Percentiles rank a stretch among this genome's conserved stretches.
phyloP scores from a whole-genome alignment of 2,329 filamentous ascomycete genomes.

The Neopestalotiopsis sp. region DNA sequence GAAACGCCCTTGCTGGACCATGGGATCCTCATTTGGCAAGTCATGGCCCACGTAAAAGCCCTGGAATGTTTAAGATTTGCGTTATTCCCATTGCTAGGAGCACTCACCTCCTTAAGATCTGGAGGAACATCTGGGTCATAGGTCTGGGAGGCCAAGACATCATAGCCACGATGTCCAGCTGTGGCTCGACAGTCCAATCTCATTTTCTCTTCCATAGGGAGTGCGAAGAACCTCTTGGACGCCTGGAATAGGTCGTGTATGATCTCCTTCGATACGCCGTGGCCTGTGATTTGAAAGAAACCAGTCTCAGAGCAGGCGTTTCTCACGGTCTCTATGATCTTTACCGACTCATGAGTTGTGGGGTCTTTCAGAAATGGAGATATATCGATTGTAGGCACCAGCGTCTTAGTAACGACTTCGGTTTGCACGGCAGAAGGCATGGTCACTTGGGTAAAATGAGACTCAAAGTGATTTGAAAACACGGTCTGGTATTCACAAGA shows the following conservation, averaged over 20 bases:
- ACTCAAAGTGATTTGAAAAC: too few species aligned
- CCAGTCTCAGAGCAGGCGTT: not conserved
- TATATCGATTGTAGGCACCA: not conserved
- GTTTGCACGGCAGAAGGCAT: too few species aligned
- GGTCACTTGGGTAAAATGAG: too few species aligned
- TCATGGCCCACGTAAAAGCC: constrained; percentile 4
- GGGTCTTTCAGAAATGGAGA: constrained; percentile 1
- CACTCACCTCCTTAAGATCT: not conserved
- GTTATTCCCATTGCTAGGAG: not conserved
- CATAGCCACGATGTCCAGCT: constrained; percentile 5
- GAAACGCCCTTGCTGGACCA: not conserved
- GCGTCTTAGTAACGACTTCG: too few species aligned
- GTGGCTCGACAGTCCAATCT: not conserved
- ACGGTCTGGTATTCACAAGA: too few species aligned
- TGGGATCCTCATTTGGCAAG: not conserved
- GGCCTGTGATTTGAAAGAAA: constrained; percentile 12
- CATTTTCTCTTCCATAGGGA: not conserved
- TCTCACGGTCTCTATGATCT: not conserved
- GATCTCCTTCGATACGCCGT: not conserved
- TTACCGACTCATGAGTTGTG: not conserved
- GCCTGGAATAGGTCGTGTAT: not conserved
- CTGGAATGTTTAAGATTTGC: not conserved
- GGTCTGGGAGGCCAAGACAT: not conserved
- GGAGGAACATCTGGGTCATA: not conserved
- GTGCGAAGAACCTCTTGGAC: not conserved